These are phyloP conservation scores for Cinchona pubescens DNA, from an alignment of 257 asterid species.

Conservation along the genomic window DNA sequence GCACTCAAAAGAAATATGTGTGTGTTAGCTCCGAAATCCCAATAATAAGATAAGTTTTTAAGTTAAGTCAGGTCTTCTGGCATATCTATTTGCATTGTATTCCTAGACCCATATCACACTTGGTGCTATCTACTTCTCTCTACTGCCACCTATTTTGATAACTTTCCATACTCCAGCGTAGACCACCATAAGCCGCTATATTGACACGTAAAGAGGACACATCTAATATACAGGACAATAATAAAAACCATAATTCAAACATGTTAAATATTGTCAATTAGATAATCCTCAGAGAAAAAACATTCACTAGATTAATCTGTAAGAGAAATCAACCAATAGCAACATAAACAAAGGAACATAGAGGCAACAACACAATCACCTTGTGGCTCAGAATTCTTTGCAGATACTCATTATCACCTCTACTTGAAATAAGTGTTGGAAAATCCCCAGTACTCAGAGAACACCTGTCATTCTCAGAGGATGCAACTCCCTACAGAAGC, in stretches of 20 bases:
- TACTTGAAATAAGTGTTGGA: slow-evolving; percentile 83
- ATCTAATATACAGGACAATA: neutral
- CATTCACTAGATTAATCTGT: neutral
- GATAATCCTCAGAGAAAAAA: neutral
- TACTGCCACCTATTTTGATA: neutral
- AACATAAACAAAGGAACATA: neutral
- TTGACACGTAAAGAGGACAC: neutral
- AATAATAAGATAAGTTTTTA: neutral
- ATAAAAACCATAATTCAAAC: neutral
- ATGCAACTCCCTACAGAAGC: slow-evolving; percentile 61
- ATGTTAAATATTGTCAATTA: neutral
- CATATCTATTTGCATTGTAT: neutral
- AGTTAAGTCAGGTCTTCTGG: neutral
- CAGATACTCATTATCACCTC: slow-evolving; percentile 49
- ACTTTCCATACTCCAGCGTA: neutral
- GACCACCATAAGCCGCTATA: neutral
- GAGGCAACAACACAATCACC: slow-evolving; percentile 36
- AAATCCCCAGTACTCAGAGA: slow-evolving; percentile 88
- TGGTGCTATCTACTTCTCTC: neutral
- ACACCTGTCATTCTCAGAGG: slow-evolving; percentile 69
- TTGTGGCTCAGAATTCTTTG: slow-evolving; percentile 53
- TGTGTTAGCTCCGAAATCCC: neutral
- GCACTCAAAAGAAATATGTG: neutral
- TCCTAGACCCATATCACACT: neutral
- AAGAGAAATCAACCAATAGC: neutral